These are phyloP conservation scores for Fraxinus excelsior DNA, from an alignment of 257 asterid genomes.

Conservation along the genomic window DNA sequence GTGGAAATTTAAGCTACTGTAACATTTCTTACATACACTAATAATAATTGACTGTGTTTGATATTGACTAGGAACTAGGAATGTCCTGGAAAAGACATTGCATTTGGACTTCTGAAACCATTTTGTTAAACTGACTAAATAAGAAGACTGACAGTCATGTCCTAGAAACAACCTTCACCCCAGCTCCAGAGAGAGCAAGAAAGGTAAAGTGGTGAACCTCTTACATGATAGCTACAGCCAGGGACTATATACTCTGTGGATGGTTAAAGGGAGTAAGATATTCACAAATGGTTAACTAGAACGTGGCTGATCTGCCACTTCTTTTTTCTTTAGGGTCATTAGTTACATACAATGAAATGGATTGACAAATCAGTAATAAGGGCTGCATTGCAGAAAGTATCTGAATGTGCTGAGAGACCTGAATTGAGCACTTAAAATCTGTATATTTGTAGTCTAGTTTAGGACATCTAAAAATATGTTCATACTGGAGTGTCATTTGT, in stretches of 20 bases:
- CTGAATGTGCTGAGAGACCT: background rate
- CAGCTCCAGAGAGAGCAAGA: background rate
- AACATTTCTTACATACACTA: background rate
- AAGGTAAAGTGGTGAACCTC: background rate
- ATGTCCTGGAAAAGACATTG: background rate
- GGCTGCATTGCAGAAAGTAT: background rate
- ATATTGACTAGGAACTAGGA: background rate
- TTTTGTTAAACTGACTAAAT: background rate
- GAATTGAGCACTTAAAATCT: background rate
- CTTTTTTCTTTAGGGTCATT: background rate
- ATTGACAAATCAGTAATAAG: background rate
- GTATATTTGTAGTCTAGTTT: background rate
- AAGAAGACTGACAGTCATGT: background rate
- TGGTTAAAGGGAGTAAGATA: background rate
- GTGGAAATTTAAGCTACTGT: background rate
- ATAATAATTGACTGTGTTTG: background rate
- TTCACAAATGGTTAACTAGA: background rate
- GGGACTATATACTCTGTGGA: background rate
- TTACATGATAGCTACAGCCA: background rate
- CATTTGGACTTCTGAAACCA: background rate
- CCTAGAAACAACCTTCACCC: background rate
- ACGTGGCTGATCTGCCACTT: background rate
- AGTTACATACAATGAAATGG: background rate
- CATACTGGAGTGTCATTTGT: background rate
- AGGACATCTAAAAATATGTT: background rate